A percentile compares a stretch with the other conserved stretches of the same genome.
phyloP scores from a whole-genome alignment of 116 monocot genomes.

The Posidonia oceanica region DNA sequence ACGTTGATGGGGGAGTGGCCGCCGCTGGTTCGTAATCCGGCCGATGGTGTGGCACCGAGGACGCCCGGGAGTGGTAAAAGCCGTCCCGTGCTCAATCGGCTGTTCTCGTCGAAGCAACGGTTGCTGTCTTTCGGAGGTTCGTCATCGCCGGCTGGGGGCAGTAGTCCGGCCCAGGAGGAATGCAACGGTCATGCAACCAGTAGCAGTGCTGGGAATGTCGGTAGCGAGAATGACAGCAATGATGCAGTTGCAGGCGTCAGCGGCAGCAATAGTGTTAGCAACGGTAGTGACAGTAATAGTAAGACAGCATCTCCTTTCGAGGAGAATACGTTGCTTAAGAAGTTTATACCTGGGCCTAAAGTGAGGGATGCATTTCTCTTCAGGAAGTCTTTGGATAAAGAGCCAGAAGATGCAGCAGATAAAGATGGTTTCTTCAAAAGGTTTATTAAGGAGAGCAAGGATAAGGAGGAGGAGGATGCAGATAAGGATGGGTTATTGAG shows the following conservation, averaged over 20 bases:
- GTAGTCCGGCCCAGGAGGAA: constrained; percentile 10
- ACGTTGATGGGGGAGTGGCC: constrained; percentile 95
- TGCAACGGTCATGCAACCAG: neutral
- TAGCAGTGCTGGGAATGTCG: neutral
- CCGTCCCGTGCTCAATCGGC: constrained; percentile 48
- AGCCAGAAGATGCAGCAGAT: constrained; percentile 29
- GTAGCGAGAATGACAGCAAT: constrained; percentile 4
- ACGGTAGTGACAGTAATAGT: constrained; percentile 10
- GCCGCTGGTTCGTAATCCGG: constrained; percentile 34
- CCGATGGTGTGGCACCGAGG: neutral
- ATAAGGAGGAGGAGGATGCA: constrained; percentile 27
- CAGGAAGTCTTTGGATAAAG: constrained; percentile 52
- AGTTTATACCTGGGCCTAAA: constrained; percentile 82
- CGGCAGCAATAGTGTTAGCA: neutral
- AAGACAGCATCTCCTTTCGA: constrained; percentile 33
- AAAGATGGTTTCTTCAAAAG: constrained; percentile 42
- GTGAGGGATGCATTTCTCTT: constrained; percentile 67
- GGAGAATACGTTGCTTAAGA: constrained; percentile 77
- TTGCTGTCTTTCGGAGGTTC: constrained; percentile 34
- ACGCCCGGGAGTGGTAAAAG: constrained; percentile 23
- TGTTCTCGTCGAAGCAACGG: constrained; percentile 80
- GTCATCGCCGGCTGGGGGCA: constrained; percentile 12
- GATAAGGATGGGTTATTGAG: constrained; percentile 40
- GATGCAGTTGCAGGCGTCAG: neutral
- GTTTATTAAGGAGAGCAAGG: constrained; percentile 29